Evolutionary conservation across 2,329 filamentous ascomycete genomes (phyloP).

Genomic region (Ophiosphaerella korrae): DNA sequence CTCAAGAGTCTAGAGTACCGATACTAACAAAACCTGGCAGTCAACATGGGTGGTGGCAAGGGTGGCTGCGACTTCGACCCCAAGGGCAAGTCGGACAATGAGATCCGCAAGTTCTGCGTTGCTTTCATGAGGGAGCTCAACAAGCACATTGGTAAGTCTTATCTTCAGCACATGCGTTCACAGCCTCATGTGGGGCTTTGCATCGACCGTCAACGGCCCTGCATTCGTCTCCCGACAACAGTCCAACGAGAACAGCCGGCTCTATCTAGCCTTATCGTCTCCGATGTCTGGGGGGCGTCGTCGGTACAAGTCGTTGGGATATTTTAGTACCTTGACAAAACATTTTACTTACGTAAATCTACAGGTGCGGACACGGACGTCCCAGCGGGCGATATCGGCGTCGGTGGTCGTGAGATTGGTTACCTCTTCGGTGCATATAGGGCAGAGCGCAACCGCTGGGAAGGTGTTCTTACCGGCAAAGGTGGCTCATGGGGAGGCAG

Average conservation of each 20-base stretch:
- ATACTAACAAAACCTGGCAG: constrained; percentile 48
- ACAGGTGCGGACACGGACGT: constrained; percentile 85
- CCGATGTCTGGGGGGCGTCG: constrained; percentile 8
- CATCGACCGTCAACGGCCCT: constrained; percentile 14
- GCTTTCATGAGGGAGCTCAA: constrained; percentile 95
- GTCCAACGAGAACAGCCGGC: constrained; percentile 18
- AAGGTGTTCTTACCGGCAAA: constrained; percentile 96
- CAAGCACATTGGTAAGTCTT: constrained; percentile 73
- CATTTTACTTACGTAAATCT: constrained; percentile 33
- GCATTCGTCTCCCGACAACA: constrained; percentile 18
- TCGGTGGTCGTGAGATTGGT: constrained; percentile 88
- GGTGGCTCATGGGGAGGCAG: constrained; percentile 90
- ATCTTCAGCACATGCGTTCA: constrained; percentile 7
- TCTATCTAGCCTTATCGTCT: constrained; percentile 19
- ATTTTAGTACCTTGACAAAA: constrained; percentile 42
- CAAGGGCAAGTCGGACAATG: constrained; percentile 96
- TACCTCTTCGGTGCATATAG: constrained; percentile 96
- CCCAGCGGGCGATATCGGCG: constrained; percentile 95
- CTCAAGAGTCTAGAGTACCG: background rate
- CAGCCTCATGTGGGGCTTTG: constrained; percentile 15
- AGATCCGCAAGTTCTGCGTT: constrained; percentile 96
- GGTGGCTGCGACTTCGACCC: constrained; percentile 98
- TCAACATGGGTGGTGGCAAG: constrained; percentile 96
- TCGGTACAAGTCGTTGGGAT: constrained; percentile 5
- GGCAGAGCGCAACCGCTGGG: constrained; percentile 85